These are phyloP conservation scores for Backusella parvicylindrica DNA, from an alignment of 192 early-diverging fungal species.

Conservation along the genomic window DNA sequence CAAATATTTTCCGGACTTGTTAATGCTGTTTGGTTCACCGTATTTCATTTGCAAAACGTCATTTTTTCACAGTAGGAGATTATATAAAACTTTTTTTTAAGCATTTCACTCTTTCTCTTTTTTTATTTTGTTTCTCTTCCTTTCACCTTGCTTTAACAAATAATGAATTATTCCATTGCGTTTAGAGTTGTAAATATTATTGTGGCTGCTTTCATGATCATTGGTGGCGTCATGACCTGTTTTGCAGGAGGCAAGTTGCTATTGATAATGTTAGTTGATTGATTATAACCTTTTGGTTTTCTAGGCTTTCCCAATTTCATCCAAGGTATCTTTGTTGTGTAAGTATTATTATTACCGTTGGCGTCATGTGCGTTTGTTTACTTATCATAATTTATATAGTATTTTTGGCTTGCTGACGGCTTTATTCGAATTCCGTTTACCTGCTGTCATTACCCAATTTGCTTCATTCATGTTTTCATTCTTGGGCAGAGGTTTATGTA, in stretches of 20 bases:
- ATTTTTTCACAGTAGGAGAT: not conserved
- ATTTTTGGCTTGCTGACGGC: constrained; percentile 20
- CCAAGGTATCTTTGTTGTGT: constrained; percentile 28
- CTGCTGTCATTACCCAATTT: constrained; percentile 2
- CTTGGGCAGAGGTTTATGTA: constrained; percentile 27
- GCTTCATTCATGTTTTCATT: constrained; percentile 33
- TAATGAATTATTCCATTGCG: constrained; percentile 7
- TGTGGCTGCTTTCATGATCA: constrained; percentile 31
- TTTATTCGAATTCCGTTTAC: constrained; percentile 25
- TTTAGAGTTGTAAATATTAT: constrained; percentile 26
- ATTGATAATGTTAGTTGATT: not conserved
- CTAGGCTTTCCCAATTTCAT: constrained; percentile 35
- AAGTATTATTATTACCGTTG: not conserved
- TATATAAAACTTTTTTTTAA: not conserved
- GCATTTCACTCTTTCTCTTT: not conserved
- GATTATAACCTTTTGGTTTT: not conserved
- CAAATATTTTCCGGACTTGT: not conserved
- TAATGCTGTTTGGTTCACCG: not conserved
- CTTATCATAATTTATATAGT: not conserved
- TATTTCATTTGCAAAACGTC: not conserved
- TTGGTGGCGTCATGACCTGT: constrained; percentile 30
- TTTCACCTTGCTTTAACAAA: not conserved
- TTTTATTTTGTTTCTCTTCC: not conserved
- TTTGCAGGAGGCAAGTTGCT: constrained; percentile 25
- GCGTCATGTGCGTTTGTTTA: not conserved